phyloP scores from a whole-genome alignment of 2,329 filamentous ascomycete genomes.

The Lomentospora prolificans region DNA sequence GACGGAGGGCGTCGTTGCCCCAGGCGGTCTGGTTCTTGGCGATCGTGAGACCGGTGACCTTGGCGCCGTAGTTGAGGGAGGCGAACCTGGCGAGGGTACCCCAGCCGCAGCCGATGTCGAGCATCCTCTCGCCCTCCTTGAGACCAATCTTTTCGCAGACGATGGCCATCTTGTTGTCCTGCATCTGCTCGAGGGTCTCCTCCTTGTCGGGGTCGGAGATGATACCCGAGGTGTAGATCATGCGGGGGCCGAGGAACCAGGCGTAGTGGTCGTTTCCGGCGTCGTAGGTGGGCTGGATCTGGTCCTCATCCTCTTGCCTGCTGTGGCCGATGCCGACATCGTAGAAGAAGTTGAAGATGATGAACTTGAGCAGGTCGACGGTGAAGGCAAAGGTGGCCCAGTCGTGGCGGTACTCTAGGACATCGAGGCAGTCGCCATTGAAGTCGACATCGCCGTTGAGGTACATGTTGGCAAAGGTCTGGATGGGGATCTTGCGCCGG shows the following conservation, averaged over 20 bases:
- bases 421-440: conserved; percentile 84
- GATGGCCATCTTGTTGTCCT: conserved; percentile 93
- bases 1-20: conserved; percentile 84
- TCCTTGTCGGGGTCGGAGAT: conserved; percentile 81
- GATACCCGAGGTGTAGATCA: conserved; percentile 96
- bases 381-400: conserved; percentile 96
- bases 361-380: conserved; percentile 72
- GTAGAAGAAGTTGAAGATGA: conserved; percentile 77
- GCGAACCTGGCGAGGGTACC: conserved; percentile 92
- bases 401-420: conserved; percentile 89
- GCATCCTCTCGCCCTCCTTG: conserved; percentile 68
- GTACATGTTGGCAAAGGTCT: conserved; percentile 97
- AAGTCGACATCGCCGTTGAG: conserved; percentile 91
- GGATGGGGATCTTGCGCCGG: conserved; percentile 73
- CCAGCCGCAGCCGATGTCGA: conserved; percentile 98
- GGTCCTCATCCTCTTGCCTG: conserved; percentile 90
- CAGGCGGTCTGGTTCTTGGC: conserved; percentile 94
- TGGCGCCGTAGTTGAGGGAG: conserved; percentile 80
- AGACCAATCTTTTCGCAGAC: conserved; percentile 94
- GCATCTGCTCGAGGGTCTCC: conserved; percentile 86
- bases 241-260: conserved; percentile 96
- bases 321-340: conserved; percentile 82
- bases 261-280: conserved; percentile 96
- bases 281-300: conserved; percentile 96
- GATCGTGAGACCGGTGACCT: conserved; percentile 82